Percentiles rank a stretch among this genome's conserved stretches.
Conservation (phyloP, 257 asterid species). For the Solanum sitiens region DNA sequence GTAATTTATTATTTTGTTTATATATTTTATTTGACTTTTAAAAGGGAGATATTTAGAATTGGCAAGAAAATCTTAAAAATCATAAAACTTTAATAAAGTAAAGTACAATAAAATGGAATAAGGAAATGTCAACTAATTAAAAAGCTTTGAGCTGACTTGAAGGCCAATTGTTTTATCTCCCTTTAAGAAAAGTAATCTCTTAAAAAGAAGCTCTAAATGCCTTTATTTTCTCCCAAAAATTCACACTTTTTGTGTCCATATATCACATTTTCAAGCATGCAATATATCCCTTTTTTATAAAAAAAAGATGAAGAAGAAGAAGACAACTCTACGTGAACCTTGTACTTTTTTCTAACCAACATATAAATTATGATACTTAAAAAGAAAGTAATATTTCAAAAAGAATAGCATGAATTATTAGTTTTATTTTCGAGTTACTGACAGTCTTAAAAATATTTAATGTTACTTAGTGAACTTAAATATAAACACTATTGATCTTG, state of each 20-base stretch:
- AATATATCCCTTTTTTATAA: neutral
- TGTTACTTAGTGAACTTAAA: too few species aligned
- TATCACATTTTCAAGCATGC: neutral
- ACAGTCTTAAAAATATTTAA: too few species aligned
- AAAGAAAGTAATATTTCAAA: neutral
- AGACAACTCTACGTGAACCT: neutral
- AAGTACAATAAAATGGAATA: neutral
- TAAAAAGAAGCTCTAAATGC: neutral
- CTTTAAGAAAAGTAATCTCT: neutral
- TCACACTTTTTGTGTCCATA: neutral
- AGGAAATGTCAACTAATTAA: neutral
- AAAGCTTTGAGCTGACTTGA: neutral
- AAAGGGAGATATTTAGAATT: neutral
- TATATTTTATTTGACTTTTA: neutral
- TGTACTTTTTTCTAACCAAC: neutral
- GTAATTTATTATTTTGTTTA: neutral
- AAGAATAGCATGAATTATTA: too few species aligned
- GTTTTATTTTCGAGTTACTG: fast-evolving
- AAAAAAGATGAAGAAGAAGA: too few species aligned
- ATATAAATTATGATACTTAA: neutral
- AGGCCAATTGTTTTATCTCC: neutral
- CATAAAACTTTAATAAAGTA: neutral
- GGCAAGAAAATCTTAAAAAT: neutral
- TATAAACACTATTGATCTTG: too few species aligned
- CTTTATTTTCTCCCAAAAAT: neutral